Conservation (phyloP, 352 stramenopile species). For the Blastocystis sp. region DNA sequence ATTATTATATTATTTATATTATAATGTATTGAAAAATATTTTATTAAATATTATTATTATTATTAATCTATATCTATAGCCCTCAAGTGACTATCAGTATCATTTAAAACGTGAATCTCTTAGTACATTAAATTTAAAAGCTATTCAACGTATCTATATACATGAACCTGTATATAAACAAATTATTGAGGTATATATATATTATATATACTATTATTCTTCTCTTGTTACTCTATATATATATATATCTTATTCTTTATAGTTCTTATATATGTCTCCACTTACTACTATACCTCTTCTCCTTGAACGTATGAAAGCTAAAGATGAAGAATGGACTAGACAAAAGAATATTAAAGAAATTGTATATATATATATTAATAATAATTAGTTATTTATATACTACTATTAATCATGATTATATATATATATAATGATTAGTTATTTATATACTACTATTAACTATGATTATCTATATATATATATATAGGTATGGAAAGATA, state of each 20-base stretch:
- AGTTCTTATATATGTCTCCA: conserved; percentile 83
- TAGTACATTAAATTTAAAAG: conserved; percentile 80
- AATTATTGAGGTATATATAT: conserved; percentile 25
- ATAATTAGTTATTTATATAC: too few species aligned
- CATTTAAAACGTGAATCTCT: conserved; percentile 74
- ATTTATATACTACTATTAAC: too few species aligned
- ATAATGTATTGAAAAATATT: neutral
- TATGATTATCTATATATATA: too few species aligned
- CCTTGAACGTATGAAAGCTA: conserved; percentile 86
- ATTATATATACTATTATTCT: neutral
- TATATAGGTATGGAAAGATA: conserved; percentile 86
- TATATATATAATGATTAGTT: too few species aligned
- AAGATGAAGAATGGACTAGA: conserved; percentile 80
- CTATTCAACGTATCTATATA: conserved; percentile 90
- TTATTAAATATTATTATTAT: conserved; percentile 31
- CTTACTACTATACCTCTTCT: conserved; percentile 85
- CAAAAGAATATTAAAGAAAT: too few species aligned
- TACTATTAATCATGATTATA: too few species aligned
- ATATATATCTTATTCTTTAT: conserved; percentile 52
- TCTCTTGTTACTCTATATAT: neutral
- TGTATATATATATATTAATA: too few species aligned
- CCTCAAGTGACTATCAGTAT: neutral
- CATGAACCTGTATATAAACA: conserved; percentile 66
- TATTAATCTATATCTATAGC: neutral
- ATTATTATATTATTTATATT: neutral